phyloP scores from a whole-genome alignment of 768 basidiomycete species.

The Collybia mongolica region DNA sequence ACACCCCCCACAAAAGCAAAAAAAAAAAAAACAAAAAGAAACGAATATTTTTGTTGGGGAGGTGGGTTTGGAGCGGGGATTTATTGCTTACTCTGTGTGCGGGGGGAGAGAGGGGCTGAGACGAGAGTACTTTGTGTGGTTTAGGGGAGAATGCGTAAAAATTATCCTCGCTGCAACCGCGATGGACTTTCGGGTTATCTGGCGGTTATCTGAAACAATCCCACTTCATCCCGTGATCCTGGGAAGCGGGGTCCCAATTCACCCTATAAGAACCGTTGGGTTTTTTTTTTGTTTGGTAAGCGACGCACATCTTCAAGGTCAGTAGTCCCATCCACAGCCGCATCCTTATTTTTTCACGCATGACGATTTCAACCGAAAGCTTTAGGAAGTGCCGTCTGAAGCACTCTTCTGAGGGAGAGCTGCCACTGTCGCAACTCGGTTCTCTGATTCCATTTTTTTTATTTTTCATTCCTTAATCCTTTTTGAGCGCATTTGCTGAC shows the following conservation, averaged over 20 bases:
- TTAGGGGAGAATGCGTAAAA: too few relatives aligned
- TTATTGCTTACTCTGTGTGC: background rate
- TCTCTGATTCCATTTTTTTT: slow-evolving; percentile 41
- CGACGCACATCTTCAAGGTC: slow-evolving; percentile 4
- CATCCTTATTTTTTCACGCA: slow-evolving; percentile 12
- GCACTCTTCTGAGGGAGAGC: slow-evolving; percentile 30
- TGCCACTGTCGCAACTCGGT: slow-evolving; percentile 49
- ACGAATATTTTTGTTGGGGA: slow-evolving; percentile 1
- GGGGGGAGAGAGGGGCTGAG: too few relatives aligned
- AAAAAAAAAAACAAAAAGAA: background rate
- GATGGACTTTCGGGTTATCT: background rate
- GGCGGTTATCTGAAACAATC: slow-evolving; percentile 1
- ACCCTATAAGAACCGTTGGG: background rate
- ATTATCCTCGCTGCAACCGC: too few relatives aligned
- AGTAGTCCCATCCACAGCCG: background rate
- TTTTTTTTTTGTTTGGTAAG: background rate
- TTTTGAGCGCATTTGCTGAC: too few relatives aligned
- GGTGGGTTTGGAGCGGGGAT: background rate
- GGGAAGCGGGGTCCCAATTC: background rate
- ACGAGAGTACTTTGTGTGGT: too few relatives aligned
- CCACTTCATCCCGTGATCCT: background rate
- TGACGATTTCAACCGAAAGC: slow-evolving; percentile 50
- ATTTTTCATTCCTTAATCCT: slow-evolving; percentile 1
- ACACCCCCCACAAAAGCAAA: too few relatives aligned
- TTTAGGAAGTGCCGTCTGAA: slow-evolving; percentile 65